phyloP scores from a whole-genome alignment of 495 filamentous ascomycete species.

The Penicillium waksmanii region DNA sequence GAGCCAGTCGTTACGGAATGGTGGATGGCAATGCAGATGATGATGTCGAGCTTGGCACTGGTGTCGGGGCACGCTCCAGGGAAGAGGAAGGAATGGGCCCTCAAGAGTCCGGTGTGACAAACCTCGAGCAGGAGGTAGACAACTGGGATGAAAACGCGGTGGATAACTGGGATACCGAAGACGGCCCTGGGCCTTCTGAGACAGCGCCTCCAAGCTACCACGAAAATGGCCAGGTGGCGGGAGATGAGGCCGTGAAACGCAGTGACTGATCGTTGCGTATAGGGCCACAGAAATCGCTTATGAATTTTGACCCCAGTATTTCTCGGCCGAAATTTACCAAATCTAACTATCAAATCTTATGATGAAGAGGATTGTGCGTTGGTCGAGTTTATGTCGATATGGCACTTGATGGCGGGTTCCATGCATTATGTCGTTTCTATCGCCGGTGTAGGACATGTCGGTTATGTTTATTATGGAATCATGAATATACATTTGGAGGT shows the following conservation, averaged over 20 bases:
- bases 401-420: constrained; percentile 19
- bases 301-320: background rate
- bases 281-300: background rate
- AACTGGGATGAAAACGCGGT: constrained; percentile 83
- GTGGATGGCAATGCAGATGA: constrained; percentile 55
- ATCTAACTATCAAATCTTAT: constrained; percentile 5
- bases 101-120: constrained; percentile 58
- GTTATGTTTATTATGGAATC: background rate
- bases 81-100: constrained; percentile 60
- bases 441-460: background rate
- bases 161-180: constrained; percentile 73
- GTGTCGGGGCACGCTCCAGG: constrained; percentile 48
- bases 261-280: constrained; percentile 16
- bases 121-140: constrained; percentile 75
- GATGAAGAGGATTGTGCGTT: constrained; percentile 26
- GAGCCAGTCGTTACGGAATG: constrained; percentile 71
- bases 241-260: constrained; percentile 22
- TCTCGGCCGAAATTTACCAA: background rate
- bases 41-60: constrained; percentile 60
- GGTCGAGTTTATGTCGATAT: constrained; percentile 26
- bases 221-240: constrained; percentile 12
- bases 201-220: constrained; percentile 26
- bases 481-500: background rate
- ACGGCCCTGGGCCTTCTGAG: constrained; percentile 35
- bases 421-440: constrained; percentile 10